Evolutionary conservation across 352 stramenopile genomes (phyloP).

Genomic region (Blastocystis sp.): DNA sequence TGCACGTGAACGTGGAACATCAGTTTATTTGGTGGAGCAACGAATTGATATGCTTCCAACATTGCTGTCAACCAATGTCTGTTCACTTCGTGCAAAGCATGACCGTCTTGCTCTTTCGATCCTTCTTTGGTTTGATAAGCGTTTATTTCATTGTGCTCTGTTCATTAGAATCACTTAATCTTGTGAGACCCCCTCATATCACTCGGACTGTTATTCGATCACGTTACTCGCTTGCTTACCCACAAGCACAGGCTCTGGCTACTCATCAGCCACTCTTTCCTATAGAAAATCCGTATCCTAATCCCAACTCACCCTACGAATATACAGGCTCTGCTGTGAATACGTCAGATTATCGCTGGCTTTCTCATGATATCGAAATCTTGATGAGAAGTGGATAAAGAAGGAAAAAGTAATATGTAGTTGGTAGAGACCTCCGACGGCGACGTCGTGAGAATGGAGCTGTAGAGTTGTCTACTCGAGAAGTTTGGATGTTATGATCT

Average conservation of each 20-base stretch:
- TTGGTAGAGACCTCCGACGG: conserved; percentile 2
- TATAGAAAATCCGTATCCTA: neutral
- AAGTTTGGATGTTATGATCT: neutral
- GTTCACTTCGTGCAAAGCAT: conserved; percentile 2
- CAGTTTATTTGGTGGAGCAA: conserved; percentile 25
- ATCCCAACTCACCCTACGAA: neutral
- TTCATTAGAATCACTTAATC: neutral
- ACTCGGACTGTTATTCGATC: neutral
- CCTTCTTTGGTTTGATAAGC: conserved; percentile 22
- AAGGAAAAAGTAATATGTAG: neutral
- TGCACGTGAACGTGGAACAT: neutral
- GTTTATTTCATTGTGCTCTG: neutral
- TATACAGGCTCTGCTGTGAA: conserved; percentile 6
- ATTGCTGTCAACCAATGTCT: conserved; percentile 38
- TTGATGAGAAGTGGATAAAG: neutral
- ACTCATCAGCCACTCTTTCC: neutral
- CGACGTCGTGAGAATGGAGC: conserved; percentile 9
- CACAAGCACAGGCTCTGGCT: neutral
- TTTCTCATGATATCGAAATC: conserved; percentile 21
- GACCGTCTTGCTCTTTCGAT: conserved; percentile 30
- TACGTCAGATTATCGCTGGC: neutral
- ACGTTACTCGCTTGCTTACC: conserved; percentile 17
- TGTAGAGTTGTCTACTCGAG: conserved; percentile 7
- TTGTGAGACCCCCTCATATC: conserved; percentile 9
- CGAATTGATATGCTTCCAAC: conserved; percentile 54